Base-by-base conservation (phyloP, 148 eudicot species). In the Beta vulgaris region DNA sequence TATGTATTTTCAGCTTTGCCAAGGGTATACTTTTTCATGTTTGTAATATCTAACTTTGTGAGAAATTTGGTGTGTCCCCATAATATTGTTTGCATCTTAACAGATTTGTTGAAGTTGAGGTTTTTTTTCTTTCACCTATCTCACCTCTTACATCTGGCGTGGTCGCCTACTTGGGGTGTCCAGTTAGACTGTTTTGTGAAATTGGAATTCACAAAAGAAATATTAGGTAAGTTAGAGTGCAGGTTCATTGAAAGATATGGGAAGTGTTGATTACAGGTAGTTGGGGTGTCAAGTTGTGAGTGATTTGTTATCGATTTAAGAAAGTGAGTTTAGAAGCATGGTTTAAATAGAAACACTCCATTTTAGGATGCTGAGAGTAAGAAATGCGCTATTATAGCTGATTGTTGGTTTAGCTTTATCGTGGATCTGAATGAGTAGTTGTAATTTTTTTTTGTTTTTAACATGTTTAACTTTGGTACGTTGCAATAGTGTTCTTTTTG, bases 331-430 rank as follows among this genome's bases (percentile, higher is more conserved):
- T 15, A 8, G 58, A 6, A 2, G 42, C 29, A 42, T 36, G 23
- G 16, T 7, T 0, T 31, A 28, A 31, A 46, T 32, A 34, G 14
- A 3, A 18, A 1, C 4, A 7, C 57, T 53, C 6, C 25, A 21
- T 51, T 25, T 37, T 74, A 23, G 72, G 65, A 65, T 31, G 10
- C 48, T 42, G 14, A 28, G 68, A 73, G 43, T 39, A 40, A 66
- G 76, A 32, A 78, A 23, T 62, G 23, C 35, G 61, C n/a, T 62
- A n/a, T n/a, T n/a, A n/a, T n/a, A n/a, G n/a, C n/a, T n/a, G n/a
- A n/a, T n/a, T n/a, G n/a, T n/a, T n/a, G n/a, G n/a, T n/a, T 68
- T 28, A 44, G 60, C 26, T 26, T 6, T 67, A 64, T 29, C 14
- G 28, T 14, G 39, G 23, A 15, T 61, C 4, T 61, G 15, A n/a